Base-by-base conservation (phyloP, 352 stramenopile species). In the Thalassiosira sp. region DNA sequence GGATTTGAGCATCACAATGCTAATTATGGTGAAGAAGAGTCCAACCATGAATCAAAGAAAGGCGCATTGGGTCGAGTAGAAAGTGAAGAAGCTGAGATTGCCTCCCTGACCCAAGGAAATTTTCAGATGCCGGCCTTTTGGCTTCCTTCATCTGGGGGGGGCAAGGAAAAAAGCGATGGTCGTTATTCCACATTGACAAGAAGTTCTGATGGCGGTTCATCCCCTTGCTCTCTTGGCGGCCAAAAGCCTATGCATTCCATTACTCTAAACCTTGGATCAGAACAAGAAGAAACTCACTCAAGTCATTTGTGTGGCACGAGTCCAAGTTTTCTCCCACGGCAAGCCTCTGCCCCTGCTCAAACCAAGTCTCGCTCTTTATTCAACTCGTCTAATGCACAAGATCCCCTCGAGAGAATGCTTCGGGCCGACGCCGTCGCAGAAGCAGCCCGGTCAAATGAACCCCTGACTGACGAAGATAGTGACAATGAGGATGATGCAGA, bases 11-110 rank as follows among this genome's bases (percentile, higher is more conserved):
- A 73, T 43, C 71, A 80, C 27, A 54, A 53, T 15, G 24, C 35
- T 25, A 25, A 3, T 61, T 8, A 20, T 56, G 16, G 22, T 5
- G 22, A 16, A 35, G 46, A 63, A 3, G 60, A 66, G 18, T 6
- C n/a, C 25, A 63, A 58, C 8, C 45, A 20, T 22, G 15, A 10
- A 28, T 15, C 7, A 15, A 61, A 25, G 13, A 22, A 20, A 25
- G 18, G 25, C 45, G 45, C 18, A 24, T 10, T 66, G 2, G 40
- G 45, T 33, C 33, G 53, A 61, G 49, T 67, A 20, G 70, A 80
- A 52, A 63, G 62, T 20, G 71, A 80, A 37, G 71, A 80, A 31
- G 56, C 63, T 3, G 71, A 80, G 40, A 68, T 80, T 24, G 48
- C 63, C 11, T 43, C 64, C 18, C 27, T 80, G 37, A 57, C 58